These are phyloP conservation scores for Aspergillus thermomutatus DNA, from an alignment of 2,329 filamentous ascomycete species.

Conservation along the genomic window DNA sequence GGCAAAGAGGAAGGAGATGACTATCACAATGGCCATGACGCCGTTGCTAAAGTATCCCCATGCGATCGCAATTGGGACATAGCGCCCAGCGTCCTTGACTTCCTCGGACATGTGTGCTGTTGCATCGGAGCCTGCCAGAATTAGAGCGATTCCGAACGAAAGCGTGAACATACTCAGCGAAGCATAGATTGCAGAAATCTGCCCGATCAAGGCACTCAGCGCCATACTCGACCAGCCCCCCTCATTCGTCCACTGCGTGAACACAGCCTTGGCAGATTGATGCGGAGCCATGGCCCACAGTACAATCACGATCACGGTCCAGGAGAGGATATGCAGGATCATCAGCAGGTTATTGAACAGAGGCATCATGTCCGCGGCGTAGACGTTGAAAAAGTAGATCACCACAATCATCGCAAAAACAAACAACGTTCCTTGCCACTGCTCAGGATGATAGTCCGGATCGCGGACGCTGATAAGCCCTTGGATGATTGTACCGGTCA, in stretches of 20 bases:
- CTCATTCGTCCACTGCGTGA: conserved; percentile 35
- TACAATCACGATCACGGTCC: conserved; percentile 29
- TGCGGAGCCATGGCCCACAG: conserved; percentile 34
- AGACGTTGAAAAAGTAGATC: conserved; percentile 43
- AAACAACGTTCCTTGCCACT: conserved; percentile 50
- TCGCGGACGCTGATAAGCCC: conserved; percentile 42
- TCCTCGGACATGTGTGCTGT: conserved; percentile 46
- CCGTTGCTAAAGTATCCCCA: conserved; percentile 46
- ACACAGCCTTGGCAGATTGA: conserved; percentile 27
- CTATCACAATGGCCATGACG: conserved; percentile 41
- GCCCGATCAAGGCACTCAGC: conserved; percentile 35
- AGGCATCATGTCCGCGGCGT: conserved; percentile 31
- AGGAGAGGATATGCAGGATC: conserved; percentile 38
- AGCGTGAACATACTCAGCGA: conserved; percentile 19
- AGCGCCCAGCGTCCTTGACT: conserved; percentile 44
- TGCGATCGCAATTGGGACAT: conserved; percentile 46
- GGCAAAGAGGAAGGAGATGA: conserved; percentile 44
- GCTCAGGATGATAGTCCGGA: conserved; percentile 38
- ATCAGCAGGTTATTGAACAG: conserved; percentile 38
- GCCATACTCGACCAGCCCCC: conserved; percentile 39
- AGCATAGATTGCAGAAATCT: conserved; percentile 32
- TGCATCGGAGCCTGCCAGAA: conserved; percentile 25
- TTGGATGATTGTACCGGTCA: conserved; percentile 49
- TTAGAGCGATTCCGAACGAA: not conserved
- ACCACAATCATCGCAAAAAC: conserved; percentile 46